Conservation (phyloP, 1,284 basidiomycete species). For the Leucoagaricus sp. region DNA sequence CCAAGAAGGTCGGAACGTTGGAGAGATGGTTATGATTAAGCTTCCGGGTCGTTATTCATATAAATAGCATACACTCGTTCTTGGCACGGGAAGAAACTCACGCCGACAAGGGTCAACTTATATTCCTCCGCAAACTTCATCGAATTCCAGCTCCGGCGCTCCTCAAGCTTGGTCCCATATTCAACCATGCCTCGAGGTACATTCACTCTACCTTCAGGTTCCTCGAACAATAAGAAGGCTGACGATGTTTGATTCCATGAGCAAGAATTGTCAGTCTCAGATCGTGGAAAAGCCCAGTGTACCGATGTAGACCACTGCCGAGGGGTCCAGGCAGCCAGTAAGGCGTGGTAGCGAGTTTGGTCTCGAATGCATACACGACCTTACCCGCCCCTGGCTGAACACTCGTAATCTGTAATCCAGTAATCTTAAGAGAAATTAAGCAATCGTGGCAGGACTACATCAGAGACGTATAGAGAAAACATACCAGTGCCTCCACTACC, state of each 20-base stretch:
- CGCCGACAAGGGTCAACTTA: conserved; percentile 58
- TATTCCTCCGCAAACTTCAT: conserved; percentile 55
- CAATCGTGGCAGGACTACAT: neutral
- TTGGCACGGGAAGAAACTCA: conserved; percentile 49
- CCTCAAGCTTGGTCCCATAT: conserved; percentile 42
- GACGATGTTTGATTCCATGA: neutral
- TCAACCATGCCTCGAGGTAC: conserved; percentile 51
- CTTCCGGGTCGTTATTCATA: no score
- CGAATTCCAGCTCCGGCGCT: conserved; percentile 56
- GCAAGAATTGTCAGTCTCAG: no score
- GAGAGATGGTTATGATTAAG: no score
- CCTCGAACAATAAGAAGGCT: conserved; percentile 65
- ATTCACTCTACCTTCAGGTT: conserved; percentile 44
- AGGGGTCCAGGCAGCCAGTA: conserved; percentile 61
- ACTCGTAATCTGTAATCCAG: no score
- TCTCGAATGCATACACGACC: conserved; percentile 42
- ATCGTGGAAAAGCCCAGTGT: conserved; percentile 39
- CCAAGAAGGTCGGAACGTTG: no score
- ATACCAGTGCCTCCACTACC: conserved; percentile 67
- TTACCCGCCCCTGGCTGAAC: conserved; percentile 32
- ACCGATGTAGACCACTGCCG: conserved; percentile 60
- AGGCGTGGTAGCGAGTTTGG: conserved; percentile 50
- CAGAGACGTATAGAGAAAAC: conserved; percentile 23
- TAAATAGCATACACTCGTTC: neutral
- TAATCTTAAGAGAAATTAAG: conserved; percentile 35